A percentile compares a stretch with the other conserved stretches of the same genome.
Evolutionary conservation across 1,284 basidiomycete genomes (phyloP).

Genomic region (Irpex sp.): DNA sequence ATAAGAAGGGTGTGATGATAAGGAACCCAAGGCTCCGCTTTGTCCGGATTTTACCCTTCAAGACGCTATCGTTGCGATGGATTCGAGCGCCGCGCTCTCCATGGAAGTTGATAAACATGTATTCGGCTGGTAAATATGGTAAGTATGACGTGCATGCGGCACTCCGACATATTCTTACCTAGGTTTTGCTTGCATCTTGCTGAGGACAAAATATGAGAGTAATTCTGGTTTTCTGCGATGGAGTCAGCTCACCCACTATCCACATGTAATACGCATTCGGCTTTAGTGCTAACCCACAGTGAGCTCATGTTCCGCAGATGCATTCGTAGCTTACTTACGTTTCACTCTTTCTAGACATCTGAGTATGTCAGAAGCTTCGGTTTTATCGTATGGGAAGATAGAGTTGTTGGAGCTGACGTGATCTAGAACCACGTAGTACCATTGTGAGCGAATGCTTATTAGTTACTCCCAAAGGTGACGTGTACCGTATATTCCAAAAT

Average conservation of each 20-base stretch:
- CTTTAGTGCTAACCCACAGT: background rate
- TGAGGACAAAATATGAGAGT: background rate
- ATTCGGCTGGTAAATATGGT: background rate
- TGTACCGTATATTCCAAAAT: background rate
- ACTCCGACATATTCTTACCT: background rate
- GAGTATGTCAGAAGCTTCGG: background rate
- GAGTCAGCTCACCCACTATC: conserved; percentile 1
- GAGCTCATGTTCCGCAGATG: background rate
- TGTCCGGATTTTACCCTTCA: background rate
- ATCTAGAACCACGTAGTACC: background rate
- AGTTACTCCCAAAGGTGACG: background rate
- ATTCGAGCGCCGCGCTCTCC: conserved; percentile 21
- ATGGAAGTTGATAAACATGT: conserved; percentile 14
- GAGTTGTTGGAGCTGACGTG: conserved; percentile 3
- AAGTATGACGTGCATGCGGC: background rate
- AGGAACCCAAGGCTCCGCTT: background rate
- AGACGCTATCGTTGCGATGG: conserved; percentile 5
- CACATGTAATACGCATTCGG: background rate
- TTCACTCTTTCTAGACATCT: background rate
- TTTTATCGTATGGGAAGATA: conserved; percentile 1
- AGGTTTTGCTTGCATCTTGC: conserved; percentile 1
- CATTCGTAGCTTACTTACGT: background rate
- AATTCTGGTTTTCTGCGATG: background rate
- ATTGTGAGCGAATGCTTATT: background rate
- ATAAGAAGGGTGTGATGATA: background rate